These are phyloP conservation scores for Pythium grandisporangium DNA, from an alignment of 352 stramenopile species.

Conservation along the genomic window DNA sequence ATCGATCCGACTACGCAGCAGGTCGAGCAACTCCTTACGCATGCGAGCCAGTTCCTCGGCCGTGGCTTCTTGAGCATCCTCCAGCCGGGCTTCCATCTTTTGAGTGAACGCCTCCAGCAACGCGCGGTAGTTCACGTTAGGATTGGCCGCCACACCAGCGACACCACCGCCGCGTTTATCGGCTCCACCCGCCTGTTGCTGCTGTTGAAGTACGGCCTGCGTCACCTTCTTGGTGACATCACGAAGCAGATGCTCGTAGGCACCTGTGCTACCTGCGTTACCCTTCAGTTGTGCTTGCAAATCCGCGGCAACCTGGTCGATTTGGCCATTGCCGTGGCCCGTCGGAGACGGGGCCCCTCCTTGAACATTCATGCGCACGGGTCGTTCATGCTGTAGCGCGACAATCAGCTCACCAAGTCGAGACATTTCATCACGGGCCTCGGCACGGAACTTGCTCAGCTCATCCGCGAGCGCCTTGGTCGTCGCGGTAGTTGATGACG, in stretches of 20 bases:
- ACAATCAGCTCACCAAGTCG: too few species aligned
- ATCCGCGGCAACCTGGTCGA: constrained; percentile 21
- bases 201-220: constrained; percentile 29
- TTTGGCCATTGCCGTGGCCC: constrained; percentile 10
- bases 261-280: too few species aligned
- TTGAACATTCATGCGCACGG: too few species aligned
- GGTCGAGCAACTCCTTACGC: constrained; percentile 54
- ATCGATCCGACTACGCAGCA: constrained; percentile 46
- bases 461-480: constrained; percentile 9
- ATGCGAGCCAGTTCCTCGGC: constrained; percentile 52
- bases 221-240: constrained; percentile 78
- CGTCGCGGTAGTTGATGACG: constrained; percentile 15
- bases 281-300: constrained; percentile 38
- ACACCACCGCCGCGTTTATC: constrained; percentile 26
- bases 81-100: constrained; percentile 57
- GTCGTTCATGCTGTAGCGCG: too few species aligned
- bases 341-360: too few species aligned
- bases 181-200: too few species aligned
- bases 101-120: constrained; percentile 68
- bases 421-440: constrained; percentile 3
- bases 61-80: constrained; percentile 51
- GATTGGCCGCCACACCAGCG: constrained; percentile 24
- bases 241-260: constrained; percentile 67
- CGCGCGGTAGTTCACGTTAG: constrained; percentile 57
- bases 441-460: constrained; percentile 9